Percentiles rank a stretch among this genome's conserved stretches.
Conservation (phyloP, 768 basidiomycete genomes). For the Suillus sp. region DNA sequence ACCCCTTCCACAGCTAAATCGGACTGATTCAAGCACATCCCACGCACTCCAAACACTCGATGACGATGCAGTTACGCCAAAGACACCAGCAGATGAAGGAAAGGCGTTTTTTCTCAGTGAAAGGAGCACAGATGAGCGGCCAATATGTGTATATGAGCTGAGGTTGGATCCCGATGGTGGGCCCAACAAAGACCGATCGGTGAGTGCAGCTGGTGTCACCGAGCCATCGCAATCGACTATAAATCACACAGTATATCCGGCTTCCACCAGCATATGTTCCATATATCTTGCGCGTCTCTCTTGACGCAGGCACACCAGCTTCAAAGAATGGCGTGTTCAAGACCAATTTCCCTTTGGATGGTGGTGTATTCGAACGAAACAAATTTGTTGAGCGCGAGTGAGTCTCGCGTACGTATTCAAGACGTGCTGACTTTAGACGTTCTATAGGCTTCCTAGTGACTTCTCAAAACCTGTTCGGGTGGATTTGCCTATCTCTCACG, state of each 20-base stretch:
- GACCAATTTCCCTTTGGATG: slow-evolving; percentile 96
- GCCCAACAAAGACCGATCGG: slow-evolving; percentile 82
- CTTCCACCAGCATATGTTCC: slow-evolving; percentile 89
- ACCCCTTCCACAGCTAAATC: neutral
- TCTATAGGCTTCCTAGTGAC: slow-evolving; percentile 73
- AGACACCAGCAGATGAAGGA: slow-evolving; percentile 92
- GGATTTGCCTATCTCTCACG: slow-evolving; percentile 94
- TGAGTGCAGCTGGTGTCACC: slow-evolving; percentile 40
- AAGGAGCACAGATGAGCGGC: slow-evolving; percentile 52
- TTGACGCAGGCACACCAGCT: slow-evolving; percentile 91
- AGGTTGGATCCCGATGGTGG: slow-evolving; percentile 88
- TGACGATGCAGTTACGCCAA: slow-evolving; percentile 55
- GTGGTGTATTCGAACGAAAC: slow-evolving; percentile 79
- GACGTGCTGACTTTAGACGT: slow-evolving; percentile 1
- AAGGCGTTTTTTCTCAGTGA: slow-evolving; percentile 81
- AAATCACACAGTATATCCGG: slow-evolving; percentile 77
- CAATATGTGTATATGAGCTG: slow-evolving; percentile 85
- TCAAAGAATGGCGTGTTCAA: slow-evolving; percentile 90
- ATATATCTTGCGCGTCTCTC: slow-evolving; percentile 87
- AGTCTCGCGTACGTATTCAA: slow-evolving; percentile 28
- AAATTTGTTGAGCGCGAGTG: slow-evolving; percentile 76
- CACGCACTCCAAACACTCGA: slow-evolving; percentile 1
- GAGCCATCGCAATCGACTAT: slow-evolving; percentile 14
- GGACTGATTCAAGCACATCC: neutral
- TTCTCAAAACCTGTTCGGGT: slow-evolving; percentile 91